A percentile compares a stretch with the other conserved stretches of the same genome.
Evolutionary conservation across 2,329 filamentous ascomycete genomes (phyloP).

Genomic region (Phyllosticta paracitricarpa): DNA sequence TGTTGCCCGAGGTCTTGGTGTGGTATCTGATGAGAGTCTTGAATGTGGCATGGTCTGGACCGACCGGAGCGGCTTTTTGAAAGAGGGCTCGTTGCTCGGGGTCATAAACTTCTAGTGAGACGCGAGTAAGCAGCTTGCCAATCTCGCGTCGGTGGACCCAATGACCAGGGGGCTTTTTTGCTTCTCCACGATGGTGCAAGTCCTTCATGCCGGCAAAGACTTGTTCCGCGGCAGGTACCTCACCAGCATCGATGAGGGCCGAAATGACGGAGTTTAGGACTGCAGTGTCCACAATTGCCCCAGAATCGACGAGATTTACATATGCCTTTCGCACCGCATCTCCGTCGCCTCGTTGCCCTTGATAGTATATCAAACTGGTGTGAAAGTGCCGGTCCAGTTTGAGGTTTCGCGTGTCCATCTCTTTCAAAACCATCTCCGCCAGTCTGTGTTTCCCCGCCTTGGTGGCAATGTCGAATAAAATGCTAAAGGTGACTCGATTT

Average conservation of each 20-base stretch:
- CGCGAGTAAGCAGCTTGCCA: constrained; percentile 38
- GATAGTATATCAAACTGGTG: constrained; percentile 72
- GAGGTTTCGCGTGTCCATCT: constrained; percentile 64
- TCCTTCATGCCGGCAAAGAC: constrained; percentile 79
- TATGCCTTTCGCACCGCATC: constrained; percentile 69
- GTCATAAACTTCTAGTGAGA: constrained; percentile 30
- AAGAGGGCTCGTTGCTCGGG: constrained; percentile 43
- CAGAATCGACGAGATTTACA: constrained; percentile 68
- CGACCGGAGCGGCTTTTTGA: constrained; percentile 56
- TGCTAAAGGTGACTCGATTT: constrained; percentile 80
- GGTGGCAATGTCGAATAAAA: constrained; percentile 79
- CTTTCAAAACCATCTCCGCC: constrained; percentile 73
- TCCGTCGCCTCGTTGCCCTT: constrained; percentile 65
- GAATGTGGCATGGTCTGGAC: constrained; percentile 71
- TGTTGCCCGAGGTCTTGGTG: constrained; percentile 56
- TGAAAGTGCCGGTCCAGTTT: constrained; percentile 69
- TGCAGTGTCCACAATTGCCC: constrained; percentile 79
- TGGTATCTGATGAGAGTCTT: constrained; percentile 70
- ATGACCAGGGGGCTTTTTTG: constrained; percentile 21
- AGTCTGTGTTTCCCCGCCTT: constrained; percentile 76
- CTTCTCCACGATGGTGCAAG: constrained; percentile 31
- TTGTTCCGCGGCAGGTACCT: constrained; percentile 65
- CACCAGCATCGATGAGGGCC: constrained; percentile 65
- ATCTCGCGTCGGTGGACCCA: constrained; percentile 36
- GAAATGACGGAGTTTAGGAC: constrained; percentile 81